A percentile compares a stretch with the other conserved stretches of the same genome.
These are phyloP conservation scores for Rosa multiflora DNA, from an alignment of 306 rosid species.

Conservation along the genomic window DNA sequence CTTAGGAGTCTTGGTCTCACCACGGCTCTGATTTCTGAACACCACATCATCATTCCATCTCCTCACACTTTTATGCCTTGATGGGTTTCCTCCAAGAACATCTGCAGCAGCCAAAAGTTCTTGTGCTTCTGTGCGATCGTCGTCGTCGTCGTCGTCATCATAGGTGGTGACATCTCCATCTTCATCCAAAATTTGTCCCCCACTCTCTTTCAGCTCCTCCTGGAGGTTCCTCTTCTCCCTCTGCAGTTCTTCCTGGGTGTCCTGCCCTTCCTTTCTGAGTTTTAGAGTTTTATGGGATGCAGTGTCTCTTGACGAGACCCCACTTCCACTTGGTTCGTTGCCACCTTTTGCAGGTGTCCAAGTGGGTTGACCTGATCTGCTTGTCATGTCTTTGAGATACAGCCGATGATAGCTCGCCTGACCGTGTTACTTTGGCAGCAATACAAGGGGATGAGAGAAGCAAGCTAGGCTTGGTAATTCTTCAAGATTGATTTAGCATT, in stretches of 20 bases:
- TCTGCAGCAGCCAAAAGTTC: slow-evolving; percentile 48
- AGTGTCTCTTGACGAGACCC: slow-evolving; percentile 82
- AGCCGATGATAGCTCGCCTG: neutral
- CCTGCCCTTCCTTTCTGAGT: slow-evolving; percentile 90
- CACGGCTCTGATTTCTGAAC: slow-evolving; percentile 88
- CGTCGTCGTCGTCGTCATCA: slow-evolving; percentile 29
- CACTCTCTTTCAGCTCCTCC: slow-evolving; percentile 80
- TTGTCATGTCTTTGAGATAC: slow-evolving; percentile 15
- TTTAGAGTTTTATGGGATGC: slow-evolving; percentile 82
- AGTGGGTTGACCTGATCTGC: slow-evolving; percentile 72
- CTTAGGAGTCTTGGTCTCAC: slow-evolving; percentile 78
- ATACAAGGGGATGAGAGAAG: neutral
- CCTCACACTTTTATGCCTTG: slow-evolving; percentile 60
- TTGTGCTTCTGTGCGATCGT: slow-evolving; percentile 78
- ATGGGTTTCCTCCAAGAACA: slow-evolving; percentile 71
- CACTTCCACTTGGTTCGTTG: slow-evolving; percentile 85
- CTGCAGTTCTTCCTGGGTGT: slow-evolving; percentile 72
- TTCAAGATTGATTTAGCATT: neutral
- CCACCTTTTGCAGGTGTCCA: slow-evolving; percentile 99
- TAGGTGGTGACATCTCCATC: slow-evolving; percentile 67
- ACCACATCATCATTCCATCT: slow-evolving; percentile 95
- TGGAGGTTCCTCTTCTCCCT: slow-evolving; percentile 71
- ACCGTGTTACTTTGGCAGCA: neutral
- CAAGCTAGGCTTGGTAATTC: neutral
- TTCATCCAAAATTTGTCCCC: slow-evolving; percentile 52